Percentiles rank a stretch among this genome's conserved stretches.
Evolutionary conservation across 1,139 yeast genomes (phyloP).

Genomic region (Blastobotrys proliferans): DNA sequence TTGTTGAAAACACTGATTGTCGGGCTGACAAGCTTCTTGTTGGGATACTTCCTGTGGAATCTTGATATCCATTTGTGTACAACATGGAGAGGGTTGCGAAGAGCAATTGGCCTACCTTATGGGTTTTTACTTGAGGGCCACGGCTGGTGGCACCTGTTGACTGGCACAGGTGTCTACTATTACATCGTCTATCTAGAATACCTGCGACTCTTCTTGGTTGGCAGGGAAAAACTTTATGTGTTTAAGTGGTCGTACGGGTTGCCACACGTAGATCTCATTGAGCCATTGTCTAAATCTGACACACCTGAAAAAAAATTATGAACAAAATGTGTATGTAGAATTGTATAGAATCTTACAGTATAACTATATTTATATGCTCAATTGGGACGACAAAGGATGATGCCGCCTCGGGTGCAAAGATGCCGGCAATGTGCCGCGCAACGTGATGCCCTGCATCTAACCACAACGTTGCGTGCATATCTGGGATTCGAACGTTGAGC

Average conservation of each 20-base stretch:
- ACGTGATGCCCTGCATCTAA: too few relatives aligned
- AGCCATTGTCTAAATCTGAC: neutral
- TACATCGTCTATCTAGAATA: slow-evolving; percentile 60
- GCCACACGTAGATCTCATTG: slow-evolving; percentile 35
- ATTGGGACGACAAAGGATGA: too few relatives aligned
- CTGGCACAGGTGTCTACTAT: slow-evolving; percentile 78
- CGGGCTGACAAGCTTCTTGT: slow-evolving; percentile 61
- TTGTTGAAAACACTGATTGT: slow-evolving; percentile 51
- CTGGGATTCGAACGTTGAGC: too few relatives aligned
- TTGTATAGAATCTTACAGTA: too few relatives aligned
- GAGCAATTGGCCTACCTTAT: slow-evolving; percentile 76
- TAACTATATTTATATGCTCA: too few relatives aligned
- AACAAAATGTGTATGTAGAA: neutral
- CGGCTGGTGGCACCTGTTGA: slow-evolving; percentile 96
- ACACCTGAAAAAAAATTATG: neutral
- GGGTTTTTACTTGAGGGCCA: slow-evolving; percentile 89
- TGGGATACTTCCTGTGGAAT: slow-evolving; percentile 82
- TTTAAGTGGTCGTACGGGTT: slow-evolving; percentile 51
- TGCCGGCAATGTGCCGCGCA: too few relatives aligned
- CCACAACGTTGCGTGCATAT: too few relatives aligned
- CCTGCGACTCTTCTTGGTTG: slow-evolving; percentile 57
- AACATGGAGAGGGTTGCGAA: slow-evolving; percentile 57
- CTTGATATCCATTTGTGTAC: slow-evolving; percentile 77
- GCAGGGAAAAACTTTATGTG: slow-evolving; percentile 47
- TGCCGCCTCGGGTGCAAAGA: too few relatives aligned